Base-by-base conservation (phyloP, 495 filamentous ascomycete species). In the Neurospora sp. region DNA sequence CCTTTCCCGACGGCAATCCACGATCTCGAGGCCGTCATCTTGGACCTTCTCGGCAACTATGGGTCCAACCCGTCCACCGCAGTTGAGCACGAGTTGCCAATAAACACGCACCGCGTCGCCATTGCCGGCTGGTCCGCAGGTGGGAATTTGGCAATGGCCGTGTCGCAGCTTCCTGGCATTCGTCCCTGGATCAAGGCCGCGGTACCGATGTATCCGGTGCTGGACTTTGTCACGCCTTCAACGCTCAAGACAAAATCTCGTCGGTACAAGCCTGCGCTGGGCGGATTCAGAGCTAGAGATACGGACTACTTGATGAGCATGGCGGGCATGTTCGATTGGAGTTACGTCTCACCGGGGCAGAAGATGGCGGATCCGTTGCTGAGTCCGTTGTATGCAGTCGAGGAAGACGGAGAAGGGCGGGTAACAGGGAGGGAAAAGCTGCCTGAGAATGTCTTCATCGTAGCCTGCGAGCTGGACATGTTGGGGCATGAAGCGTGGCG, bases 401-500 rank as follows among this genome's bases (percentile, higher is more conserved):
- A 16, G 2, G 23, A 60, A 23, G 11, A 60, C 23, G 5, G 2
- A 20, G 49, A 31, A 1, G 23, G 14, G 11, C 0, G 14, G 6
- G 49, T 31, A 3, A 62, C 4, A 2, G 42, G 60, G 27, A 73
- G 77, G 8, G 77, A 81, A 6, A n/a, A 69, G 7, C 73, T 84
- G 1, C 82, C 82, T 4, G 70, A 71, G 44, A 77, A 78, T 41
- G 76, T 85, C 0, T 83, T 88, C 80, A 74, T 90, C 82, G 74
- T 91, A 79, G 75, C 83, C 79, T 78, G 82, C 82, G 84, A 91
- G 86, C 40, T 89, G 79, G 76, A 91, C 40, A 77, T 83, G 73
- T 75, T 85, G 27, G 79, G 77, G 2, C 49, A 74, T 5, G 83
- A 82, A 73, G 76, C 74, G 27, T 84, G 80, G 83, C 70, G 77